These are phyloP conservation scores for Amauroascus verrucosus DNA, from an alignment of 2,329 filamentous ascomycete species.

Conservation along the genomic window DNA sequence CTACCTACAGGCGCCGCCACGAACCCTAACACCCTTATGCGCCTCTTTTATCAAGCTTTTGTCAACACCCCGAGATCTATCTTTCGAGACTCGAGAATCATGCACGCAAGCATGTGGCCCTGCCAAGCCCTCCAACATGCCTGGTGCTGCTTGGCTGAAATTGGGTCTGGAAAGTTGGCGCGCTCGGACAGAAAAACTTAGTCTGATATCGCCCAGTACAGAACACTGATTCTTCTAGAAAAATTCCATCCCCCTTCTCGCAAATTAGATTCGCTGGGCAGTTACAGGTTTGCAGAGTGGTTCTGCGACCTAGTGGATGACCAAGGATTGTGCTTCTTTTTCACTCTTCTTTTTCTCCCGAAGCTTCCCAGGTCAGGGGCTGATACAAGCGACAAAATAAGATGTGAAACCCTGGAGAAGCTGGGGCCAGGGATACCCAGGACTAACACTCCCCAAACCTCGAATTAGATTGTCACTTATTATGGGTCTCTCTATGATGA, in stretches of 20 bases:
- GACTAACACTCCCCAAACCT: slow-evolving; percentile 1
- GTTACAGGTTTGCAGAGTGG: background rate
- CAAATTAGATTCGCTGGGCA: background rate
- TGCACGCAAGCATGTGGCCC: slow-evolving; percentile 1
- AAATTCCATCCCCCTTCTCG: background rate
- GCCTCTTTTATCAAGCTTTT: background rate
- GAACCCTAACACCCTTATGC: background rate
- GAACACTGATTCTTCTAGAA: slow-evolving; percentile 8
- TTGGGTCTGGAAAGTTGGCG: background rate
- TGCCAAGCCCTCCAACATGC: slow-evolving; percentile 1
- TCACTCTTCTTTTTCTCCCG: background rate
- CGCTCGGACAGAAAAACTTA: background rate
- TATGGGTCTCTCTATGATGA: slow-evolving; percentile 1
- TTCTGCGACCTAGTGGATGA: background rate
- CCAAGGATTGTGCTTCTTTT: background rate
- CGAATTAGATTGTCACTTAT: slow-evolving; percentile 6
- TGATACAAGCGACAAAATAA: slow-evolving; percentile 1
- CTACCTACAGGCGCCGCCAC: background rate
- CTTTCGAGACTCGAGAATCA: background rate
- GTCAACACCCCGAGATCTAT: background rate
- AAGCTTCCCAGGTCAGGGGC: slow-evolving; percentile 3
- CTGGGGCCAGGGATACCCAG: slow-evolving; percentile 4
- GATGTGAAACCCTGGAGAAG: slow-evolving; percentile 10
- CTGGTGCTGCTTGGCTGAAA: slow-evolving; percentile 7
- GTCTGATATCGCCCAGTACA: background rate